These are phyloP conservation scores for Pseudogymnoascus sp. DNA, from an alignment of 2,329 filamentous ascomycete species.

Conservation along the genomic window DNA sequence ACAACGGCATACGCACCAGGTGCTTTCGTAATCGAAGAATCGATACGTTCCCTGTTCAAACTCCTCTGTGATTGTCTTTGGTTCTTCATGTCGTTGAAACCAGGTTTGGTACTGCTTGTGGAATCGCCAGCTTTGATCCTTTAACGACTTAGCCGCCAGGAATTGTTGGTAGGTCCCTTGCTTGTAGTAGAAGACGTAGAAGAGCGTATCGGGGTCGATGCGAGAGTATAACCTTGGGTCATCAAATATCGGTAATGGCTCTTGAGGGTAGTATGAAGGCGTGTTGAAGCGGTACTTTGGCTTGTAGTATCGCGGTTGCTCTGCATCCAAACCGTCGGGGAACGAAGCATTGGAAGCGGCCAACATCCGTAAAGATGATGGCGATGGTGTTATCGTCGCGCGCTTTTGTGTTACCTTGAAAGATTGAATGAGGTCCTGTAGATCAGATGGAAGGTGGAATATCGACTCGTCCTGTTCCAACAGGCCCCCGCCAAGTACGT, in stretches of 20 bases:
- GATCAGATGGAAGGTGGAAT: conserved; percentile 81
- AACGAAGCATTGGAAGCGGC: conserved; percentile 64
- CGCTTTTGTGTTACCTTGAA: conserved; percentile 78
- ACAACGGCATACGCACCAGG: conserved; percentile 61
- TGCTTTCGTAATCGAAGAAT: conserved; percentile 99
- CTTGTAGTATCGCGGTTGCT: conserved; percentile 75
- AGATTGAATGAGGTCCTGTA: conserved; percentile 85
- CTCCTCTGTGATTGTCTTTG: conserved; percentile 97
- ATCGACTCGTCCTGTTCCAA: conserved; percentile 65
- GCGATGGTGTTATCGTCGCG: conserved; percentile 43
- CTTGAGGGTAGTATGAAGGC: conserved; percentile 80
- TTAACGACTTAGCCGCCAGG: conserved; percentile 90
- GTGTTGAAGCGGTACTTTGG: conserved; percentile 75
- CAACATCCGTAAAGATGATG: conserved; percentile 66
- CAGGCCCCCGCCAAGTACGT: background rate
- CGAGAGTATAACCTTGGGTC: conserved; percentile 80
- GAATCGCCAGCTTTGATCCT: conserved; percentile 97
- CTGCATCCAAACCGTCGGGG: conserved; percentile 69
- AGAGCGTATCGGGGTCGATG: conserved; percentile 92
- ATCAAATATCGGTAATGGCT: conserved; percentile 85
- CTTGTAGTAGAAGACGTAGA: conserved; percentile 99
- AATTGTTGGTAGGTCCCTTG: conserved; percentile 95
- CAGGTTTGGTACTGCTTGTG: conserved; percentile 99
- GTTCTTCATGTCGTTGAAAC: conserved; percentile 98
- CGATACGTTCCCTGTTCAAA: conserved; percentile 98